Evolutionary conservation across 768 basidiomycete species (phyloP).

Genomic region (Phaeotremella fagi): DNA sequence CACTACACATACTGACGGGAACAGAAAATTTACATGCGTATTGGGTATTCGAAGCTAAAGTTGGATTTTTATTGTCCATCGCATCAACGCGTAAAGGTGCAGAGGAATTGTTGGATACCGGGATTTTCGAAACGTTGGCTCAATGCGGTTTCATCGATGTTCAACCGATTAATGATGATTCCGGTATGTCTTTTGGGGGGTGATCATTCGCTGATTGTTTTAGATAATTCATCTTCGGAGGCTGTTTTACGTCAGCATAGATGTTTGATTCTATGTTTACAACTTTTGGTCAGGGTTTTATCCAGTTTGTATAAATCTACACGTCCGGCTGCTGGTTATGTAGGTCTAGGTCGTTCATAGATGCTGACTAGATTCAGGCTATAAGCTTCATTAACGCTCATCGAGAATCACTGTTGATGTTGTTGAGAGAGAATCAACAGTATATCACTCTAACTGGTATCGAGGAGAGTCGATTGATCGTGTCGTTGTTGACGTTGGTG

Average conservation of each 20-base stretch:
- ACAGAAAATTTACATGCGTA: conserved; percentile 81
- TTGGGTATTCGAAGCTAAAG: conserved; percentile 92
- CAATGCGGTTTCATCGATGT: conserved; percentile 84
- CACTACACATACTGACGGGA: neutral
- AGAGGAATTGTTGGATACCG: conserved; percentile 73
- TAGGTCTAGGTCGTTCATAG: conserved; percentile 10
- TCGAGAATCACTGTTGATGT: conserved; percentile 72
- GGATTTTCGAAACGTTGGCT: conserved; percentile 66
- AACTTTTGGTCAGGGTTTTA: conserved; percentile 70
- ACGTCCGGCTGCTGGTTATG: conserved; percentile 29
- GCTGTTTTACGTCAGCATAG: conserved; percentile 81
- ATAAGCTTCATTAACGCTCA: conserved; percentile 77
- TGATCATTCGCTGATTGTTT: neutral
- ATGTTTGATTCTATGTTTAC: conserved; percentile 76
- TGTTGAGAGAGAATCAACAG: conserved; percentile 70
- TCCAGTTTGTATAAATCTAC: conserved; percentile 60
- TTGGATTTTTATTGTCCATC: conserved; percentile 80
- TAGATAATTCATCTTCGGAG: conserved; percentile 14
- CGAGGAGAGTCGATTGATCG: conserved; percentile 73
- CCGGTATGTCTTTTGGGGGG: conserved; percentile 54
- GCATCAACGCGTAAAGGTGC: conserved; percentile 78
- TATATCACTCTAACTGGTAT: conserved; percentile 62
- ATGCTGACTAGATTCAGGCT: conserved; percentile 52
- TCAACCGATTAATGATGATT: conserved; percentile 72
- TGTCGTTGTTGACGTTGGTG: conserved; percentile 65